These are phyloP conservation scores for Amoebophrya sp. DNA, from an alignment of 169 alveolate species.

Conservation along the genomic window DNA sequence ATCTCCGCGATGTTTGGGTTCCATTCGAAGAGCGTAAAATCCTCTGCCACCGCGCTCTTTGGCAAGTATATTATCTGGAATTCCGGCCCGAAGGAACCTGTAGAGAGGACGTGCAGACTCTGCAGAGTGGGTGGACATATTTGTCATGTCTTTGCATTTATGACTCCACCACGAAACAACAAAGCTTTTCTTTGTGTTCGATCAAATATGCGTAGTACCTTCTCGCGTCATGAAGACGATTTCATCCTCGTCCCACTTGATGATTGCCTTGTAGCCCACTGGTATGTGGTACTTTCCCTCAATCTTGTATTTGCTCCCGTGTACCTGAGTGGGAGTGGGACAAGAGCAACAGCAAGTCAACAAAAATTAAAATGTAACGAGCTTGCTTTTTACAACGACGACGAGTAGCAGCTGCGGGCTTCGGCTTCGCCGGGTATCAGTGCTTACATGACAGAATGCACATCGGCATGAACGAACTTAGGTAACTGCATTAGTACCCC, in stretches of 20 bases:
- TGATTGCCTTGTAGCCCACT: conserved; percentile 31
- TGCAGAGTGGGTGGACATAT: not conserved
- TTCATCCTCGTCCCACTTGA: conserved; percentile 35
- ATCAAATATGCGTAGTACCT: not conserved
- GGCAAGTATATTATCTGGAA: conserved; percentile 29
- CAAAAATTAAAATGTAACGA: not conserved
- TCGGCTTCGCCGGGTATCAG: too few species aligned
- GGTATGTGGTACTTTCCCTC: conserved; percentile 38
- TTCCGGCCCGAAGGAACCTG: conserved; percentile 34
- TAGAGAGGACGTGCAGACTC: not conserved
- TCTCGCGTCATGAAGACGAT: conserved; percentile 32
- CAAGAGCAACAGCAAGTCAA: not conserved
- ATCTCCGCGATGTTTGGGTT: conserved; percentile 33
- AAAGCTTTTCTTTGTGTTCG: too few species aligned
- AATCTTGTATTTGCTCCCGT: conserved; percentile 15
- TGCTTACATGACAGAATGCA: not conserved
- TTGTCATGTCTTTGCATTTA: not conserved
- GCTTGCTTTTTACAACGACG: too few species aligned
- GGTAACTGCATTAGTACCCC: conserved; percentile 12
- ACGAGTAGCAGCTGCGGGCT: too few species aligned
- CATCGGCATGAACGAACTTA: not conserved
- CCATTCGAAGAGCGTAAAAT: conserved; percentile 32
- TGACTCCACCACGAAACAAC: not conserved
- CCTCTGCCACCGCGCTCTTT: conserved; percentile 25
- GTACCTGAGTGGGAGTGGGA: too few species aligned